Percentiles rank a stretch among this genome's conserved stretches.
phyloP scores from a whole-genome alignment of 2,329 filamentous ascomycete genomes.

The Atkinsonella texensis region DNA sequence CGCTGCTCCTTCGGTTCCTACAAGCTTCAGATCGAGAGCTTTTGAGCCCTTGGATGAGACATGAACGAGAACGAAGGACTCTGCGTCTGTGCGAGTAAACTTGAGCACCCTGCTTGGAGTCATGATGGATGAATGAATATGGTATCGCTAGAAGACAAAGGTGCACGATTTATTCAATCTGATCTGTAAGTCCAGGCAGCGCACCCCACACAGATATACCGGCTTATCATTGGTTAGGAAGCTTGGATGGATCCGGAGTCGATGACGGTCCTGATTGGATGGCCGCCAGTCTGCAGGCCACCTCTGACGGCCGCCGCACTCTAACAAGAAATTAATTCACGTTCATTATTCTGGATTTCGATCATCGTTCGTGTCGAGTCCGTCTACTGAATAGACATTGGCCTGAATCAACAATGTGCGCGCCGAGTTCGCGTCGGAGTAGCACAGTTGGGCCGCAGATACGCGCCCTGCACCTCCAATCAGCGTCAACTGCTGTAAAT shows the following conservation, averaged over 20 bases:
- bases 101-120: constrained; percentile 34
- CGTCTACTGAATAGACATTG: too few relatives aligned
- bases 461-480: not conserved
- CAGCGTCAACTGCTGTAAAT: not conserved
- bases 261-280: not conserved
- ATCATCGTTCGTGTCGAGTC: not conserved
- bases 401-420: too few relatives aligned
- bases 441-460: not conserved
- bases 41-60: constrained; percentile 37
- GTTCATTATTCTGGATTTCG: not conserved
- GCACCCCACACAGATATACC: not conserved
- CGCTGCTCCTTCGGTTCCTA: constrained; percentile 54
- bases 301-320: not conserved
- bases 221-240: not conserved
- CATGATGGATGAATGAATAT: constrained; percentile 11
- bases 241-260: not conserved
- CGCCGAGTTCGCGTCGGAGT: too few relatives aligned
- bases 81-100: constrained; percentile 42
- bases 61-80: constrained; percentile 48
- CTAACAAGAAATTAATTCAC: not conserved
- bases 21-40: constrained; percentile 52
- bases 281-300: not conserved
- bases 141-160: not conserved
- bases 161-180: not conserved
- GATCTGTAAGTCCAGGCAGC: not conserved